Conservation (phyloP, 257 asterid species). For the Lycium ferocissimum region DNA sequence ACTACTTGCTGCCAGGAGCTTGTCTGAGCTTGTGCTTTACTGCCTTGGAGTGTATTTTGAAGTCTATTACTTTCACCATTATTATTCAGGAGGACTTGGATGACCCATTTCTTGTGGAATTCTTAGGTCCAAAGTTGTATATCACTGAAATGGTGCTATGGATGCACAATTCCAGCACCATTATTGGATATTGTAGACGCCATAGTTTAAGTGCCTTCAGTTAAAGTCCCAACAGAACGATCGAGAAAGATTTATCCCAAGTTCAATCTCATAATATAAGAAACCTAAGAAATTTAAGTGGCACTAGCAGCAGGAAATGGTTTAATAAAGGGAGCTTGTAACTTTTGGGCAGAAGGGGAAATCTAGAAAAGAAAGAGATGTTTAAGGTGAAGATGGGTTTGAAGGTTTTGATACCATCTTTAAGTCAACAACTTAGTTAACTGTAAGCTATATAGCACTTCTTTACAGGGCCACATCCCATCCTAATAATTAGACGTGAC, state of each 20-base stretch:
- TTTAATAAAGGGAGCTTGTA: neutral
- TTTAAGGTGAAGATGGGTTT: too few species aligned
- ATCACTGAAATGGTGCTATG: neutral
- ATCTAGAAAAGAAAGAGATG: neutral
- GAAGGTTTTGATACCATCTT: neutral
- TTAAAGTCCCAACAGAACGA: neutral
- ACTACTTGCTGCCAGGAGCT: neutral
- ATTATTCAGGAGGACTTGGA: neutral
- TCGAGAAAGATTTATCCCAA: neutral
- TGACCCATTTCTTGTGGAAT: neutral
- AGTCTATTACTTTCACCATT: neutral
- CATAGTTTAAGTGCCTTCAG: neutral
- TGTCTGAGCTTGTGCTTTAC: neutral
- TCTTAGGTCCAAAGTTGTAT: neutral
- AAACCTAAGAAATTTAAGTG: neutral
- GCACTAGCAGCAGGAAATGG: neutral
- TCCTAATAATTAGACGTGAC: neutral
- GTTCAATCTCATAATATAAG: neutral
- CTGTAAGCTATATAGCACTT: neutral
- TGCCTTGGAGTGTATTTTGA: neutral
- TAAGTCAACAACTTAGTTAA: conserved; percentile 1
- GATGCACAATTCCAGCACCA: neutral
- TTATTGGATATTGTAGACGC: neutral
- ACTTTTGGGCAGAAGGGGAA: neutral
- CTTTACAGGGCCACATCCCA: neutral